Conservation (phyloP, 1,284 basidiomycete species). For the Cryptococcus maquisensis region DNA sequence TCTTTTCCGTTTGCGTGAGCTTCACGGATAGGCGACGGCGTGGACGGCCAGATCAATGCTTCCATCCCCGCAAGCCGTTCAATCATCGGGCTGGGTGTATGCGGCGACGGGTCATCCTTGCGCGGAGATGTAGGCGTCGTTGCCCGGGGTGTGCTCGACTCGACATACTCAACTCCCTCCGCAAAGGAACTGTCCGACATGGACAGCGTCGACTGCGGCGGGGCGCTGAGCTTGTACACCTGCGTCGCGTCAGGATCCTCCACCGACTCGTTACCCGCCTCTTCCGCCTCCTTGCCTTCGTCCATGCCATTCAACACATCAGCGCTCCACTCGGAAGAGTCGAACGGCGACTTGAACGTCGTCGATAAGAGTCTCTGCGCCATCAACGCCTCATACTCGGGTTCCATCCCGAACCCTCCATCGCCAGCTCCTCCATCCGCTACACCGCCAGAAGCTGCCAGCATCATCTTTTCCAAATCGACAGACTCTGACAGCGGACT, state of each 20-base stretch:
- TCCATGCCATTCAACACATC: background rate
- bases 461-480: background rate
- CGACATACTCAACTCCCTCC: background rate
- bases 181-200: background rate
- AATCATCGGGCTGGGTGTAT: background rate
- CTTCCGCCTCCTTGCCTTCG: background rate
- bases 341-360: background rate
- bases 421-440: background rate
- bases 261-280: background rate
- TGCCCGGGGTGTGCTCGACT: background rate
- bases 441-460: conserved; percentile 18
- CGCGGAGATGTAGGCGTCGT: background rate
- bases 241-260: background rate
- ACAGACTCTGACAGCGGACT: conserved; percentile 39
- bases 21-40: background rate
- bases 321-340: background rate
- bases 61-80: background rate
- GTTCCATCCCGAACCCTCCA: background rate
- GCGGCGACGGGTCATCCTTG: background rate
- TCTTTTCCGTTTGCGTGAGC: too few species aligned
- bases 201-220: too few species aligned
- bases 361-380: background rate
- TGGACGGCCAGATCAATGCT: background rate
- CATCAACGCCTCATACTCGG: conserved; percentile 1
- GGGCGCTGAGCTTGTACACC: too few species aligned